Evolutionary conservation across 106 monocot genomes (phyloP).

Genomic region (Ottelia alismoides): DNA sequence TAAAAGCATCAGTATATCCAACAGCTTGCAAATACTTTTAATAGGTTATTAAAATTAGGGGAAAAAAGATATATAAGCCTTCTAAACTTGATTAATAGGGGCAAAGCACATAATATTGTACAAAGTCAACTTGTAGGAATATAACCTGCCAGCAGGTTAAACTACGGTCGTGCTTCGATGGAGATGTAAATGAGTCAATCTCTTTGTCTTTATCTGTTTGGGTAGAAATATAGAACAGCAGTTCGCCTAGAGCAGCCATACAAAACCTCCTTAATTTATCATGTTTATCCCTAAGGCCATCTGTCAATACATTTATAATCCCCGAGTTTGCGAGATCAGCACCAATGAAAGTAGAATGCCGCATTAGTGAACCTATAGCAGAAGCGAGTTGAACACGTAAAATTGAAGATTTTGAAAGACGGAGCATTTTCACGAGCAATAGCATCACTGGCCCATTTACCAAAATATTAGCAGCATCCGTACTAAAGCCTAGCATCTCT

Average conservation of each 20-base stretch:
- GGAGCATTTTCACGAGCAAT: slow-evolving; percentile 78
- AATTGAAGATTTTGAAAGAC: slow-evolving; percentile 50
- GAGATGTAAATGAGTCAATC: slow-evolving; percentile 40
- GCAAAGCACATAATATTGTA: too few species aligned
- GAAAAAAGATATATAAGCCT: too few species aligned
- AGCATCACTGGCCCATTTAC: slow-evolving; percentile 85
- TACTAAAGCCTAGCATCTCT: slow-evolving; percentile 69
- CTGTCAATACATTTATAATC: slow-evolving; percentile 53
- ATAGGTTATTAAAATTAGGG: too few species aligned
- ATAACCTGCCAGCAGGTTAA: slow-evolving; percentile 76
- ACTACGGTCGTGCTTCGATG: slow-evolving; percentile 55
- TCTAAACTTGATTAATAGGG: too few species aligned
- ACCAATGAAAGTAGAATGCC: slow-evolving; percentile 83
- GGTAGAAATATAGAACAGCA: slow-evolving; percentile 93
- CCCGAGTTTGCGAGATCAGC: slow-evolving; percentile 68
- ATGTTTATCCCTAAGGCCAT: slow-evolving; percentile 90
- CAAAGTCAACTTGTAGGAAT: too few species aligned
- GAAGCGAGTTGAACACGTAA: slow-evolving; percentile 69
- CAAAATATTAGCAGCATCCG: slow-evolving; percentile 80
- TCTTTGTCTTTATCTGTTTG: slow-evolving; percentile 44
- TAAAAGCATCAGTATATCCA: too few species aligned
- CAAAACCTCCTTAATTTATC: slow-evolving; percentile 85
- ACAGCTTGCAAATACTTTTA: too few species aligned
- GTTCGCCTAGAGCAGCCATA: slow-evolving; percentile 94
- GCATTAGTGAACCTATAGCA: slow-evolving; percentile 63